Conservation (phyloP, 2,329 filamentous ascomycete genomes). For the Xylariales sp. region DNA sequence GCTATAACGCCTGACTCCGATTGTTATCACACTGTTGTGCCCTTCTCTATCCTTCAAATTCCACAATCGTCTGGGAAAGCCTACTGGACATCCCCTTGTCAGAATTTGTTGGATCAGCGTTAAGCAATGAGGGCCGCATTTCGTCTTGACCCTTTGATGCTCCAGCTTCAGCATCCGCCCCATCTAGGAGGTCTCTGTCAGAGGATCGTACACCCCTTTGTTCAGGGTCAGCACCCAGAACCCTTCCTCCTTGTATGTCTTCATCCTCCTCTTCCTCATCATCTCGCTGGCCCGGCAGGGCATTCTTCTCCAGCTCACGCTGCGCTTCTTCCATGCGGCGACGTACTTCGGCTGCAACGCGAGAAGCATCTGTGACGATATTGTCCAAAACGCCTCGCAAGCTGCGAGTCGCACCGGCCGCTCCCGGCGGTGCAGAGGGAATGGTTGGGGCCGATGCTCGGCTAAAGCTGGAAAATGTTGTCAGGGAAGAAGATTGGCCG, state of each 20-base stretch:
- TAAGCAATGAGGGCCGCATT: constrained; percentile 21
- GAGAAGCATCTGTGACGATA: constrained; percentile 96
- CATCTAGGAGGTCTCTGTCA: constrained; percentile 68
- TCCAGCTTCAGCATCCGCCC: constrained; percentile 67
- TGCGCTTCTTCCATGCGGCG: constrained; percentile 95
- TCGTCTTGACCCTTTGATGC: constrained; percentile 30
- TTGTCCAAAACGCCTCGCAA: constrained; percentile 92
- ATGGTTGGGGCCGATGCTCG: constrained; percentile 34
- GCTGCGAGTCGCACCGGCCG: constrained; percentile 59
- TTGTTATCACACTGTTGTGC: not conserved
- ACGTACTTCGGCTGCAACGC: constrained; percentile 87
- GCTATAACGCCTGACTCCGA: constrained; percentile 2
- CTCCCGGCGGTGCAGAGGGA: constrained; percentile 33
- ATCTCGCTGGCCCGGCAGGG: constrained; percentile 56
- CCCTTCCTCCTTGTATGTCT: constrained; percentile 36
- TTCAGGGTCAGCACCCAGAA: constrained; percentile 48
- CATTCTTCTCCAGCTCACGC: constrained; percentile 82
- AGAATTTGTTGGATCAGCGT: constrained; percentile 18
- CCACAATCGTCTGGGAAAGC: constrained; percentile 37
- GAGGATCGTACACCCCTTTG: constrained; percentile 60
- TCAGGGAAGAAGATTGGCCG: constrained; percentile 63
- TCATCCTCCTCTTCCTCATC: constrained; percentile 70
- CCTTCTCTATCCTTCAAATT: constrained; percentile 42
- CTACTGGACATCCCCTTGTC: no score
- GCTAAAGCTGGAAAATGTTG: constrained; percentile 71